Evolutionary conservation across 805 yeast species (phyloP).

Genomic region (Candida odintsovae): DNA sequence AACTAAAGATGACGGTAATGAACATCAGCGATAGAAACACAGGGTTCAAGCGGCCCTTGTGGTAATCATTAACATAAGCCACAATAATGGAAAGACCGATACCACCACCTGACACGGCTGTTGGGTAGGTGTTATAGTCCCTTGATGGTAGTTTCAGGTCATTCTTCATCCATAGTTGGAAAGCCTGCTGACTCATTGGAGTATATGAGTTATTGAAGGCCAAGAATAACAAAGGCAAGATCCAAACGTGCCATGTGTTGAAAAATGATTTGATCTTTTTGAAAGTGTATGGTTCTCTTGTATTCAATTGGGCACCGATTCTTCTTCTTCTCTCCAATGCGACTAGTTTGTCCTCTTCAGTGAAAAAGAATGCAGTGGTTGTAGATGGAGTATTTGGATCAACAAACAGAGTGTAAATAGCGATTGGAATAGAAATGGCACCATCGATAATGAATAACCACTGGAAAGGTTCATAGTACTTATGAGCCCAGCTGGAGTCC

Average conservation of each 20-base stretch:
- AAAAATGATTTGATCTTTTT: conserved; percentile 30
- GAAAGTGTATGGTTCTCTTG: conserved; percentile 36
- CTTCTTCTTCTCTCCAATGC: conserved; percentile 42
- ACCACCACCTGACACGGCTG: conserved; percentile 32
- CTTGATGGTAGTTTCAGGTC: conserved; percentile 28
- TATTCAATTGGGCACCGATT: conserved; percentile 38
- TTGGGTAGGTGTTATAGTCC: conserved; percentile 37
- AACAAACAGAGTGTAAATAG: conserved; percentile 33
- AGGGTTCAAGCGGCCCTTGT: conserved; percentile 31
- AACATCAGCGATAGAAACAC: conserved; percentile 34
- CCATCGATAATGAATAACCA: conserved; percentile 43
- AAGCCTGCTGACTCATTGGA: conserved; percentile 36
- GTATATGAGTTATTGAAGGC: conserved; percentile 18
- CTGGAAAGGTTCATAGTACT: conserved; percentile 27
- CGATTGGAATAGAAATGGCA: conserved; percentile 35
- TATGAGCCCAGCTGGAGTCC: conserved; percentile 11
- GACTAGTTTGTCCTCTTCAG: conserved; percentile 34
- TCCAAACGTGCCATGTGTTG: conserved; percentile 44
- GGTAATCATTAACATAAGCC: conserved; percentile 33
- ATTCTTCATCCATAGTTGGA: conserved; percentile 40
- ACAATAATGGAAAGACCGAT: conserved; percentile 32
- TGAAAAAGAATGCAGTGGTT: conserved; percentile 35
- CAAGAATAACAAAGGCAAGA: conserved; percentile 31
- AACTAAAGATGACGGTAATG: conserved; percentile 34
- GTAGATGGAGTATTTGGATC: conserved; percentile 27